phyloP scores from a whole-genome alignment of 495 filamentous ascomycete species.

The Cairneyella variabilis region DNA sequence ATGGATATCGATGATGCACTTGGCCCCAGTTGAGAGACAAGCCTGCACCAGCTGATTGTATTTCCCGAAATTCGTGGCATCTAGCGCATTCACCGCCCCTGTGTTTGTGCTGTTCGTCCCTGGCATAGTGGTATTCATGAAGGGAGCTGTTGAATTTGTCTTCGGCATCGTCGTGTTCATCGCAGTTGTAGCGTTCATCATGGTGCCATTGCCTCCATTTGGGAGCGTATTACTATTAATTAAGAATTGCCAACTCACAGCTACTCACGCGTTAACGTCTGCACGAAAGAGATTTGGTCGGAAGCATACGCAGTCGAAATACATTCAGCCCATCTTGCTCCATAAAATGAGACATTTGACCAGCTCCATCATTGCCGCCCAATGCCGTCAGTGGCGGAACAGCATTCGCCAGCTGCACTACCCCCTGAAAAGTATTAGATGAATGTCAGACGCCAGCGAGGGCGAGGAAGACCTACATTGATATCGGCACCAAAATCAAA shows the following conservation, averaged over 20 bases:
- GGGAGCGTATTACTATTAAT: conserved; percentile 33
- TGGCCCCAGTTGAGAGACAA: conserved; percentile 49
- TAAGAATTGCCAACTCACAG: conserved; percentile 49
- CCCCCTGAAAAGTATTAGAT: too few relatives aligned
- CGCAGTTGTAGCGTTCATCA: not conserved
- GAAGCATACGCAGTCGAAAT: conserved; percentile 41
- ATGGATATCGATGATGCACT: conserved; percentile 53
- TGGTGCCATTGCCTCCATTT: not conserved
- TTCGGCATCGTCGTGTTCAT: not conserved
- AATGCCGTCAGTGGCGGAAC: conserved; percentile 29
- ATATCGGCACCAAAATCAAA: conserved; percentile 46
- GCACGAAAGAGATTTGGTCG: not conserved
- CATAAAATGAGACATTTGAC: conserved; percentile 53
- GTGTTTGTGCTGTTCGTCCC: not conserved
- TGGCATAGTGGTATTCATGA: not conserved
- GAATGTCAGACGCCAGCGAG: too few relatives aligned
- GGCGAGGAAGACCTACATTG: conserved; percentile 2
- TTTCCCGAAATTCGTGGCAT: conserved; percentile 40
- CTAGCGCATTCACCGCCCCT: conserved; percentile 35
- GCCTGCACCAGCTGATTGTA: conserved; percentile 55
- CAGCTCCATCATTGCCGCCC: conserved; percentile 34
- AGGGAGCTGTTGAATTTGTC: not conserved
- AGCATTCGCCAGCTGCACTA: conserved; percentile 30
- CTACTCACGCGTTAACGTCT: conserved; percentile 14
- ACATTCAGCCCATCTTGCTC: conserved; percentile 47